Conservation (phyloP, 2,329 filamentous ascomycete species). For the Pseudocercospora eumusae region DNA sequence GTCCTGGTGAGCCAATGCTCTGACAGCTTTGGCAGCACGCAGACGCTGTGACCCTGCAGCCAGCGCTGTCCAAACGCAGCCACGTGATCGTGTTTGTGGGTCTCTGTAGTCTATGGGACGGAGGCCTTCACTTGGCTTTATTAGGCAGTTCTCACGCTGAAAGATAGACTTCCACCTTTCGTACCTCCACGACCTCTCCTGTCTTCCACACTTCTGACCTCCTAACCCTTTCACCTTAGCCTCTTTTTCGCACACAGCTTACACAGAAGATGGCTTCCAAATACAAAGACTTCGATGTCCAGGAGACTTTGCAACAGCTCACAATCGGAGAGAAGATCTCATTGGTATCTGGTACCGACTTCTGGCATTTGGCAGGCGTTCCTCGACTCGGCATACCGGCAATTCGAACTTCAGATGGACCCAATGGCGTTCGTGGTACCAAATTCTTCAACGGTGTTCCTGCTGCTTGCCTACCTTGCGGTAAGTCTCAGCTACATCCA, state of each 20-base stretch:
- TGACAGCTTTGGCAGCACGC: neutral
- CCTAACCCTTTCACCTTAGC: neutral
- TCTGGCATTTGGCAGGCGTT: constrained; percentile 67
- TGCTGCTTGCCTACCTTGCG: constrained; percentile 77
- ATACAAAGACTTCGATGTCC: constrained; percentile 36
- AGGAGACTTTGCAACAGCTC: constrained; percentile 35
- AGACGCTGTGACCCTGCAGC: neutral
- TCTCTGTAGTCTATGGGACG: neutral
- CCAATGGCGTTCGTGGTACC: constrained; percentile 68
- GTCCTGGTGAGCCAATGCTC: neutral
- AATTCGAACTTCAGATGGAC: constrained; percentile 66
- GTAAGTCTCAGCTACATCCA: constrained; percentile 37
- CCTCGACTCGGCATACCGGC: constrained; percentile 64
- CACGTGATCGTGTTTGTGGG: neutral
- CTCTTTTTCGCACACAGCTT: neutral
- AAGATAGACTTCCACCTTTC: neutral
- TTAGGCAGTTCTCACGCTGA: neutral
- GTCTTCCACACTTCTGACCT: neutral
- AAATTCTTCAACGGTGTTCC: constrained; percentile 65
- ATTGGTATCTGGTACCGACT: constrained; percentile 53
- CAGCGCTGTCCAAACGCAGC: neutral
- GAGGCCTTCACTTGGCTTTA: constrained; percentile 4
- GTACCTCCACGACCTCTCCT: too few relatives aligned
- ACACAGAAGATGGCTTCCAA: constrained; percentile 14
- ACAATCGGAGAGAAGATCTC: constrained; percentile 38